Evolutionary conservation across 2,329 filamentous ascomycete genomes (phyloP), one percentile per base, ranked within the genome.

Genomic region (Ambrosiella cleistominuta): DNA sequence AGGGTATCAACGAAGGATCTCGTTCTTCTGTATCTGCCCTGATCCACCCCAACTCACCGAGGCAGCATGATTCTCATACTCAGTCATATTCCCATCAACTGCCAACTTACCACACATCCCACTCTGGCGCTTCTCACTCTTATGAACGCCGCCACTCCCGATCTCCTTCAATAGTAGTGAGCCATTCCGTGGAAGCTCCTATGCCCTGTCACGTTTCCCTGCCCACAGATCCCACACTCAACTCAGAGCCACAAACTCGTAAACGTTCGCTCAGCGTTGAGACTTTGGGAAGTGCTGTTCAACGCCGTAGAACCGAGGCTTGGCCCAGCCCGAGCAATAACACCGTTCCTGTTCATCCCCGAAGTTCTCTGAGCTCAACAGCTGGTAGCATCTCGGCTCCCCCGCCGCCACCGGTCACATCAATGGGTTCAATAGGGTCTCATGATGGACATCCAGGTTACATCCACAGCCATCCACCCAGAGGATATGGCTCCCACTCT

Each of bases 181-280:
- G 40, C 6, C n/a, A 12, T 4, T 12, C n/a, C 40, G 6, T 42
- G 11, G 11, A 42, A 42, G 11, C 40, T n/a, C 40, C 40, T 8
- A 11, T n/a, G n/a, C 40, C 3, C n/a, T 4, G 40, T 42, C 40
- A 12, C 40, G 40, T 12, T 12, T 42, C 40, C 40, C 40, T 4
- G 40, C 40, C 40, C n/a, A 42, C 11, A 12, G 40, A 42, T 42
- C 13, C 19, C 17, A 15, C 8, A 17, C 47, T n/a, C 27, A 35
- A 15, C 38, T n/a, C 27, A 27, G 27, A 27, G 27, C 27, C 12
- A 19, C 11, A 19, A 15, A n/a, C 55, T 5, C 59, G 59, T 40
- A 60, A 60, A 51, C 59, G 59, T 12, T 60, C 59, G 9, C 38
- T 57, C 5, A 54, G 47, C n/a, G 13, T 35, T 13, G 42, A 49